A percentile compares a stretch with the other conserved stretches of the same genome.
Conservation (phyloP, 1,284 basidiomycete species). For the Mycena citricolor region DNA sequence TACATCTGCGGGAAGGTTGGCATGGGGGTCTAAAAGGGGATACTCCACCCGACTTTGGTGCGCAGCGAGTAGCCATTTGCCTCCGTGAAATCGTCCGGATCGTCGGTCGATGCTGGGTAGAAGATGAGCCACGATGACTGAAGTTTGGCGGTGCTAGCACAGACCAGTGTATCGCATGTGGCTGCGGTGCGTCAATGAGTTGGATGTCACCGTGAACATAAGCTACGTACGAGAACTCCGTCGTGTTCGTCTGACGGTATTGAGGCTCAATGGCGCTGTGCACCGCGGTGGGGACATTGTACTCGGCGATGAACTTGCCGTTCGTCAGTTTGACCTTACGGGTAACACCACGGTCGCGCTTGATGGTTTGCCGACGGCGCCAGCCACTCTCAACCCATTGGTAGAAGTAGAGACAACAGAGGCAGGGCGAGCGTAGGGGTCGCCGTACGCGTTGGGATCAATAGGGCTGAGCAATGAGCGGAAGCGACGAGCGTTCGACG, state of each 20-base stretch:
- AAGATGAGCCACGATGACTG: slow-evolving; percentile 81
- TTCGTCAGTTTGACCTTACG: slow-evolving; percentile 91
- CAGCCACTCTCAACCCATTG: slow-evolving; percentile 74
- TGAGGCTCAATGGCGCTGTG: slow-evolving; percentile 83
- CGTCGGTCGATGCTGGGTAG: slow-evolving; percentile 89
- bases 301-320: slow-evolving; percentile 90
- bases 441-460: slow-evolving; percentile 64
- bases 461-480: slow-evolving; percentile 42
- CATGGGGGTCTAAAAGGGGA: too few relatives aligned
- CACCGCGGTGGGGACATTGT: slow-evolving; percentile 87
- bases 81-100: slow-evolving; percentile 90
- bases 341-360: slow-evolving; percentile 74
- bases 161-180: slow-evolving; percentile 93
- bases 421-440: slow-evolving; percentile 63
- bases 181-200: slow-evolving; percentile 35
- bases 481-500: slow-evolving; percentile 1
- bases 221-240: slow-evolving; percentile 78
- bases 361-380: slow-evolving; percentile 88
- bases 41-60: too few relatives aligned
- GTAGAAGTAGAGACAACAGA: slow-evolving; percentile 66
- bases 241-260: slow-evolving; percentile 66
- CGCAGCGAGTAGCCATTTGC: slow-evolving; percentile 84
- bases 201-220: slow-evolving; percentile 15
- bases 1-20: slow-evolving; percentile 85
- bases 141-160: too few relatives aligned